Percentiles rank a stretch among this genome's conserved stretches.
Conservation (phyloP, 352 stramenopile genomes). For the Hyaloperonospora arabidopsidis region DNA sequence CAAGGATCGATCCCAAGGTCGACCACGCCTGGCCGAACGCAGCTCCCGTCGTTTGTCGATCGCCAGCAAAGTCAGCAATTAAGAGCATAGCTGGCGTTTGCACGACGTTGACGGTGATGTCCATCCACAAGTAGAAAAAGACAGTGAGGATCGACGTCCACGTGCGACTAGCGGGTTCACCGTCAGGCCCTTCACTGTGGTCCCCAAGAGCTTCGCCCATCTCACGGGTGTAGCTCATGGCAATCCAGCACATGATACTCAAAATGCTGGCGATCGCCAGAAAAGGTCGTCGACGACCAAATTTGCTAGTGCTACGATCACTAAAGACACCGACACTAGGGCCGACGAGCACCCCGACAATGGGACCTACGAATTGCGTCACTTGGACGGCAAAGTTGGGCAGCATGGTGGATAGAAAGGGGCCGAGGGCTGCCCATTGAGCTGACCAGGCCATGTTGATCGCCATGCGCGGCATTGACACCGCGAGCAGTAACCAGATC, state of each 20-base stretch:
- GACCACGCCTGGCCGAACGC: slow-evolving; percentile 35
- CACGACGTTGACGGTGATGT: slow-evolving; percentile 50
- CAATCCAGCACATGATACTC: slow-evolving; percentile 40
- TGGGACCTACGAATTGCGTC: slow-evolving; percentile 43
- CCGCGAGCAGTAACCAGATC: slow-evolving; percentile 30
- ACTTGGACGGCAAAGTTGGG: slow-evolving; percentile 37
- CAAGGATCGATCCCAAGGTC: slow-evolving; percentile 34
- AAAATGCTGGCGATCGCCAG: slow-evolving; percentile 29
- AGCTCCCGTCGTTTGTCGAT: slow-evolving; percentile 42
- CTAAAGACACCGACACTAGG: slow-evolving; percentile 44
- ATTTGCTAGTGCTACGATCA: slow-evolving; percentile 34
- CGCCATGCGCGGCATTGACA: slow-evolving; percentile 46
- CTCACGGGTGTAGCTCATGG: slow-evolving; percentile 49
- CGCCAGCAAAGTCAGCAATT: slow-evolving; percentile 45
- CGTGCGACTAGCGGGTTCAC: slow-evolving; percentile 23
- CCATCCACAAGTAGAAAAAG: slow-evolving; percentile 57
- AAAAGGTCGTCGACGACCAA: slow-evolving; percentile 32
- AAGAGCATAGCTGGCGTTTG: slow-evolving; percentile 42
- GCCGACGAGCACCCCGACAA: slow-evolving; percentile 39
- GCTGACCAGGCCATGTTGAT: slow-evolving; percentile 51
- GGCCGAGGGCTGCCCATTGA: slow-evolving; percentile 47
- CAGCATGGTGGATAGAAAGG: slow-evolving; percentile 43
- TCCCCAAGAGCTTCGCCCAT: slow-evolving; percentile 42
- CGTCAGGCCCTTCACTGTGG: slow-evolving; percentile 19
- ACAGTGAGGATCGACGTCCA: slow-evolving; percentile 45